A percentile compares a stretch with the other conserved stretches of the same genome.
Conservation (phyloP, 805 yeast species). For the Pichia nakasei region DNA sequence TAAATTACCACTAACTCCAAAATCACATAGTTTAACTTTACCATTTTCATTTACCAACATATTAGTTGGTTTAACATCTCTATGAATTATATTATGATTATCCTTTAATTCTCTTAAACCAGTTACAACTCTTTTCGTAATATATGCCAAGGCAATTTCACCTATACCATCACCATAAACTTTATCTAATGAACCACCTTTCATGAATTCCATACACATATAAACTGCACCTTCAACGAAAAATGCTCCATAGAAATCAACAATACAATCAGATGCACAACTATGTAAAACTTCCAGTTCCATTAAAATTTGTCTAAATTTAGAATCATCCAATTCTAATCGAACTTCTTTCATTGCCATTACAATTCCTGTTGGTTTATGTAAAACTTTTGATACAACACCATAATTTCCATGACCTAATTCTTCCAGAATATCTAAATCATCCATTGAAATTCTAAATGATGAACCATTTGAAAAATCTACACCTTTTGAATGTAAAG, state of each 20-base stretch:
- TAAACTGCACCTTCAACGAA: slow-evolving; percentile 97
- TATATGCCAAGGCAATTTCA: slow-evolving; percentile 72
- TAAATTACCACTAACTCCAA: slow-evolving; percentile 91
- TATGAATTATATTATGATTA: slow-evolving; percentile 82
- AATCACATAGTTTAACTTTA: slow-evolving; percentile 87
- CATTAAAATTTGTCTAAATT: slow-evolving; percentile 90
- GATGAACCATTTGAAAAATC: slow-evolving; percentile 85
- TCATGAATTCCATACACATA: slow-evolving; percentile 98
- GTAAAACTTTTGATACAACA: slow-evolving; percentile 85
- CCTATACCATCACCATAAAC: slow-evolving; percentile 67
- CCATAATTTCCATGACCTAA: slow-evolving; percentile 96
- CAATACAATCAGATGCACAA: slow-evolving; percentile 84
- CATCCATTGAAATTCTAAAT: slow-evolving; percentile 79
- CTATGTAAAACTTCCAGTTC: slow-evolving; percentile 90
- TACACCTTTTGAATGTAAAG: slow-evolving; percentile 84
- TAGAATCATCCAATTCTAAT: slow-evolving; percentile 86
- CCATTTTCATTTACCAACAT: slow-evolving; percentile 71
- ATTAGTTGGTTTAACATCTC: slow-evolving; percentile 96
- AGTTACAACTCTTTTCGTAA: slow-evolving; percentile 67
- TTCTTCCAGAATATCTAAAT: slow-evolving; percentile 74
- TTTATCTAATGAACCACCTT: slow-evolving; percentile 88
- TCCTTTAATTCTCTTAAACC: slow-evolving; percentile 85
- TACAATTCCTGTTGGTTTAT: slow-evolving; percentile 81
- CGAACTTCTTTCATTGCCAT: slow-evolving; percentile 99
- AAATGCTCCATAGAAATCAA: slow-evolving; percentile 95